Base-by-base conservation (phyloP, 352 stramenopile genomes). In the Pythium periplocum region DNA sequence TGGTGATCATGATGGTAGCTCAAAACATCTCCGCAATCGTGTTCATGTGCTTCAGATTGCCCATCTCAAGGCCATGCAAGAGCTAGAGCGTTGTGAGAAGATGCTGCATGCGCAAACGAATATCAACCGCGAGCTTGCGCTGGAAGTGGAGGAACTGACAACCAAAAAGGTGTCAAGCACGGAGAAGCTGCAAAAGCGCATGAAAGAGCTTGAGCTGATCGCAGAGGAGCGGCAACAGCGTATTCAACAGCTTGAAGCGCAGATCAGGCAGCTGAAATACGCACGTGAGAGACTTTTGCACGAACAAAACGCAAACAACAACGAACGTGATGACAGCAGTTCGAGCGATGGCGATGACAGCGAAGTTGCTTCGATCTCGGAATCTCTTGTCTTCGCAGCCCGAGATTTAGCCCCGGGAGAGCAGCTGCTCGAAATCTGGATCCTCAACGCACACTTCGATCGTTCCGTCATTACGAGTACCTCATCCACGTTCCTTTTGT, bases 91-190 rank as follows among this genome's bases (percentile, higher is more conserved):
- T 2, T 88, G 87, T 41, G 93, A 98, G 53, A 88, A 94, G 61
- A 98, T 98, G 90, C 74, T 98, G 8, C 87, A 97, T 39, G 88
- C 89, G 2, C 93, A 98, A 63, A 96, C 83, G n/a, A 91, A 83
- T 43, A 98, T 98, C 63, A 98, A 98, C 57, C 72, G 84, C 10
- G 92, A 98, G 57, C 70, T 98, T 10, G 71, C 92, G 33, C 66
- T 91, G 36, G 92, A 98, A 57, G 85, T 98, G 35, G 87, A 97
- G 50, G 85, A 96, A 48, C 45, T 96, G 2, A 91, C 83, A 3
- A 75, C 69, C 5, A 71, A 72, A 32, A 89, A 87, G 40, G 73
- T 95, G 10, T 78, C 70, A 0, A 83, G 78, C 3, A 86, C 86
- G 3, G 73, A 69, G n/a, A 68, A 78, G 32, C 68, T 98, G 0